Base-by-base conservation (phyloP, 2,329 filamentous ascomycete genomes). In the Neurospora sp. region DNA sequence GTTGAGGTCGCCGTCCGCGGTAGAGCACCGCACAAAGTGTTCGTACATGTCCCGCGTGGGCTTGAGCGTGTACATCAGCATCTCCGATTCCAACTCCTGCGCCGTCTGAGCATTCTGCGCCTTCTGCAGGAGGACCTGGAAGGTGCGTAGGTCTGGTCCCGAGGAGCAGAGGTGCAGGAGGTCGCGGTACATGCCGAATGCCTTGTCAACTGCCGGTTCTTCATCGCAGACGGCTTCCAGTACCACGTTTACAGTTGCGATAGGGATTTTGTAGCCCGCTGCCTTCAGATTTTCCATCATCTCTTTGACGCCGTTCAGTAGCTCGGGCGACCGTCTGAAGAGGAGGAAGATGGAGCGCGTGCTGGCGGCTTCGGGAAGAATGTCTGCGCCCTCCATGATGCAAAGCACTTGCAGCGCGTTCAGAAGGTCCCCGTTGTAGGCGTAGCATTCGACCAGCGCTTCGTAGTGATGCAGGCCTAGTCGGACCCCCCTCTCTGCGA, bases 391-490 rank as follows among this genome's bases (percentile, higher is more conserved):
- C 28, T 86, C 81, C 90, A 97, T 96, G 77, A 93, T 89, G 73
- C 87, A 87, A 17, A 97, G 82, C 1, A 91, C 84, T 52, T 87
- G 86, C 41, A 97, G 83, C 0, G 91, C 91, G 36, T 88, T 87
- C 33, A 82, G 80, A 8, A 95, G 76, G 73, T 96, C 88, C 1
- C 84, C 83, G 3, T 78, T 76, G 3, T 82, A 81, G 11, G 88
- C 83, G 76, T 96, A 92, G 4, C 91, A 86, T 70, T 92, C 88
- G 6, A 94, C 82, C 37, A 97, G 84, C 37, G 90, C 85, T 78
- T 96, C 93, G 79, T 96, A 97, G 77, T 97, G 92, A 72, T 91
- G 84, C 6, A 85, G 79, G 8, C 84, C 82, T 43, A 93, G 83
- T 52, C 85, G 83, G 1, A 86, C 84, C 15, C 84, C 84, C 33